These are phyloP conservation scores for Thelonectria blattea DNA, from an alignment of 2,329 filamentous ascomycete genomes.

Conservation along the genomic window DNA sequence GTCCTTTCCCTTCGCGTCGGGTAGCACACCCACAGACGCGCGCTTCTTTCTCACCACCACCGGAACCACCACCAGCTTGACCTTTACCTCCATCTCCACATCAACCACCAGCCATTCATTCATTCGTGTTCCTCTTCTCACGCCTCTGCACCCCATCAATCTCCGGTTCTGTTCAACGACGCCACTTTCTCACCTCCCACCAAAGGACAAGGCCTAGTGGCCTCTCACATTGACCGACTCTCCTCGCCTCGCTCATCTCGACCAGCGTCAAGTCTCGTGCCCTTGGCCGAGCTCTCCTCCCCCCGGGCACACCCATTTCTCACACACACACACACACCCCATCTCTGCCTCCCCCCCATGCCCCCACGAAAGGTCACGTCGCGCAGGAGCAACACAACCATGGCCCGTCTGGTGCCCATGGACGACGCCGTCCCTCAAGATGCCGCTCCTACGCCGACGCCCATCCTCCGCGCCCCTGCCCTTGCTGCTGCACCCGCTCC, in stretches of 20 bases:
- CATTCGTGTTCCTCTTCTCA: too few species aligned
- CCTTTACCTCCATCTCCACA: constrained; percentile 2
- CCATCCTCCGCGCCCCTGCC: constrained; percentile 27
- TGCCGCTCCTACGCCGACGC: constrained; percentile 22
- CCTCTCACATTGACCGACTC: too few species aligned
- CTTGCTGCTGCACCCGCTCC: constrained; percentile 21
- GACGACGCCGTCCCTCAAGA: constrained; percentile 46
- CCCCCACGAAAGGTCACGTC: constrained; percentile 62
- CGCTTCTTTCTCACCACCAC: constrained; percentile 25
- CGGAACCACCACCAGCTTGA: neutral
- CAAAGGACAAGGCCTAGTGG: too few species aligned
- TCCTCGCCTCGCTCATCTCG: too few species aligned
- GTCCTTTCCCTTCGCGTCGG: constrained; percentile 10
- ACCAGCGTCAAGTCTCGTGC: too few species aligned
- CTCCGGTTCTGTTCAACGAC: too few species aligned
- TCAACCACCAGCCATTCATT: neutral
- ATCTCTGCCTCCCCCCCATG: constrained; percentile 50
- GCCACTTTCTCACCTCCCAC: too few species aligned
- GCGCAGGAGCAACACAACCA: constrained; percentile 54
- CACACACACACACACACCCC: neutral
- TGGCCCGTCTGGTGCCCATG: constrained; percentile 51
- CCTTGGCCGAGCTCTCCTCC: too few species aligned
- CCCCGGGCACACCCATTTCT: too few species aligned
- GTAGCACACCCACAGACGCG: constrained; percentile 25
- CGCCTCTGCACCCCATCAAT: too few species aligned